Percentiles rank a stretch among this genome's conserved stretches.
Conservation (phyloP, 106 monocot species). For the Dendrobium nobile region DNA sequence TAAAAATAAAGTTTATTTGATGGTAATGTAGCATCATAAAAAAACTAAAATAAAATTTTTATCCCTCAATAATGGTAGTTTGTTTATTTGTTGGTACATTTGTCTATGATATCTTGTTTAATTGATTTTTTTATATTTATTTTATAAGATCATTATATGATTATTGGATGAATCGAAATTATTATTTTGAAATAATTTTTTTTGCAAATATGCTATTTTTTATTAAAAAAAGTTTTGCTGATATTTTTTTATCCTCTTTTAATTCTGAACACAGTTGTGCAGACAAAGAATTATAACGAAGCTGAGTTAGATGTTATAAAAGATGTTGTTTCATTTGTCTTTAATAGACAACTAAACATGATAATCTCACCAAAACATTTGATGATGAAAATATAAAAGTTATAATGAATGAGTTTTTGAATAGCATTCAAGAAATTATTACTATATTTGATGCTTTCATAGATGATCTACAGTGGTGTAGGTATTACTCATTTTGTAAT, state of each 20-base stretch:
- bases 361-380: constrained; percentile 88
- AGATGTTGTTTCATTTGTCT: constrained; percentile 88
- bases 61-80: background rate
- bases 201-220: background rate
- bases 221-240: background rate
- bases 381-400: constrained; percentile 94
- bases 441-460: constrained; percentile 96
- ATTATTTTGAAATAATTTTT: background rate
- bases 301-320: constrained; percentile 95
- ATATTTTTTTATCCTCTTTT: background rate
- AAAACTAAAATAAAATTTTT: background rate
- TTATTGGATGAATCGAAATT: background rate
- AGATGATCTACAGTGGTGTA: constrained; percentile 86
- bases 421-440: constrained; percentile 68
- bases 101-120: background rate
- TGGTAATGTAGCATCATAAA: background rate
- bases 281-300: constrained; percentile 96
- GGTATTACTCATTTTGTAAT: constrained; percentile 28
- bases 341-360: constrained; percentile 89
- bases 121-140: background rate
- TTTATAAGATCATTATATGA: background rate
- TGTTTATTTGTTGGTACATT: background rate
- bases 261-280: constrained; percentile 61
- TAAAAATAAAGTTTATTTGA: background rate
- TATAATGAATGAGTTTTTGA: constrained; percentile 92